Evolutionary conservation across 2,329 filamentous ascomycete species (phyloP).

Genomic region (Hymenoscyphus scutula): DNA sequence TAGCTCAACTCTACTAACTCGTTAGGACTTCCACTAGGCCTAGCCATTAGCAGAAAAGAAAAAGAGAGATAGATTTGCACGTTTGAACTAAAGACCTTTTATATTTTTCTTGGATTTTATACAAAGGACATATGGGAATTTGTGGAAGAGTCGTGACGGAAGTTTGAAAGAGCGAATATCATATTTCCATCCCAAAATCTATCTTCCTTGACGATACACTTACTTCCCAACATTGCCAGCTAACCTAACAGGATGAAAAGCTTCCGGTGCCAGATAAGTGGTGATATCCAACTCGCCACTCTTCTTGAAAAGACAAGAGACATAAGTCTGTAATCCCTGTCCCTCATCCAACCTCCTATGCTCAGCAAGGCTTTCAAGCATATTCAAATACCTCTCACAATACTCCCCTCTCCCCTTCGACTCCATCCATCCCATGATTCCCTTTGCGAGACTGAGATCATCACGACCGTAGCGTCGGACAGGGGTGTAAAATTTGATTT

Average conservation of each 20-base stretch:
- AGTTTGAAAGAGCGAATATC: too few species aligned
- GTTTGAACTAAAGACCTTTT: too few species aligned
- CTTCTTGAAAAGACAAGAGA: not conserved
- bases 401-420: not conserved
- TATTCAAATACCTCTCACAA: not conserved
- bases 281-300: not conserved
- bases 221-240: not conserved
- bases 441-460: not conserved
- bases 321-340: not conserved
- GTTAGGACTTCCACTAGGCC: too few species aligned
- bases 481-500: not conserved
- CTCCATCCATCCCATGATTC: not conserved
- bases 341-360: not conserved
- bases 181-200: too few species aligned
- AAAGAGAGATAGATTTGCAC: too few species aligned
- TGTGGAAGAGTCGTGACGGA: too few species aligned
- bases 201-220: too few species aligned
- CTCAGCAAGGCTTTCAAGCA: not conserved
- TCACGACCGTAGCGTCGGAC: not conserved
- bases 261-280: not conserved
- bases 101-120: too few species aligned
- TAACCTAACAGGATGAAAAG: not conserved
- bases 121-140: too few species aligned
- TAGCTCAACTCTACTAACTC: too few species aligned
- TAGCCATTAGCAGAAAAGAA: too few species aligned